A percentile compares a stretch with the other conserved stretches of the same genome.
These are phyloP conservation scores for Paecilomyces niveus DNA, from an alignment of 2,329 filamentous ascomycete genomes.

Conservation along the genomic window DNA sequence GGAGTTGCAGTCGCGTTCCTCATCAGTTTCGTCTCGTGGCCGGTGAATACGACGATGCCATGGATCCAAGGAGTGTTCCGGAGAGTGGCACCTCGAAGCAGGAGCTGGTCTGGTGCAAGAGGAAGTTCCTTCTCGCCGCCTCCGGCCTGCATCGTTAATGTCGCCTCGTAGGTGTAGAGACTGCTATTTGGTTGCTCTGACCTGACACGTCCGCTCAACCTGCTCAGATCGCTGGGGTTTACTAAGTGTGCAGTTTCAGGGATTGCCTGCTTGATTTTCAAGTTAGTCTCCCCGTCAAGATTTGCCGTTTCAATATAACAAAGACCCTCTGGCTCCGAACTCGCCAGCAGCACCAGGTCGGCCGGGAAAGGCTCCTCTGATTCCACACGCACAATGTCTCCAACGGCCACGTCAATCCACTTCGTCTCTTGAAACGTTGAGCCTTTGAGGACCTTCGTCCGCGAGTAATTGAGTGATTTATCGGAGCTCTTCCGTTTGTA, in stretches of 20 bases:
- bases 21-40: conserved; percentile 98
- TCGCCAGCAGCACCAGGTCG: conserved; percentile 84
- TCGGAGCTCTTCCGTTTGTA: conserved; percentile 85
- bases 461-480: conserved; percentile 78
- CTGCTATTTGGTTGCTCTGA: conserved; percentile 98
- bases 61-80: conserved; percentile 97
- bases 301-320: conserved; percentile 99
- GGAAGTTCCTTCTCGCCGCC: conserved; percentile 90
- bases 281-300: conserved; percentile 92
- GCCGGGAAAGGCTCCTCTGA: conserved; percentile 94
- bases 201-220: conserved; percentile 76
- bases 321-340: conserved; percentile 91
- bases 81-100: conserved; percentile 86
- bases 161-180: conserved; percentile 96
- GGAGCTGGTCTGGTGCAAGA: conserved; percentile 82
- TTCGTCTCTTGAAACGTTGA: conserved; percentile 78
- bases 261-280: conserved; percentile 97
- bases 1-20: conserved; percentile 93
- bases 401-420: conserved; percentile 90
- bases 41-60: conserved; percentile 91
- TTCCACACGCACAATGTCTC: conserved; percentile 86
- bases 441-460: conserved; percentile 73
- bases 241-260: conserved; percentile 87
- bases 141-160: conserved; percentile 80
- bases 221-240: conserved; percentile 75